phyloP scores from a whole-genome alignment of 345 rosid species.

The Eucalyptus grandis region DNA sequence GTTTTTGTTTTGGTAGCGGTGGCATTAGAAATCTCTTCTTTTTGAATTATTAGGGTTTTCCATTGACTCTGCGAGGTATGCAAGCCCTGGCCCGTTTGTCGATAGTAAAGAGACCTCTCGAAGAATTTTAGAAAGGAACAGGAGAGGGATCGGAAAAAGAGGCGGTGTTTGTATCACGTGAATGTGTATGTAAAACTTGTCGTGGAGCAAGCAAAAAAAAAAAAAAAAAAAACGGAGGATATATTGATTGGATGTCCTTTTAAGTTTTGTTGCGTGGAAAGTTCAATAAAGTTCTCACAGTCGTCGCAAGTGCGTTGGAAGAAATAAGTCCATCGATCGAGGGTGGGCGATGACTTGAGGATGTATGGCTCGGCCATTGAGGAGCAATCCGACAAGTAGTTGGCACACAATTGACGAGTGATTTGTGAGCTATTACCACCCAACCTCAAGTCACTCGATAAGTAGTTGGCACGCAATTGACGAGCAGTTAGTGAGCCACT shows the following conservation, averaged over 20 bases:
- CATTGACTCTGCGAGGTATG: background rate
- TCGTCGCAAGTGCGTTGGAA: background rate
- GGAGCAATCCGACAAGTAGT: background rate
- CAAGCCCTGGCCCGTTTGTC: background rate
- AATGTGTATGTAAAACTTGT: background rate
- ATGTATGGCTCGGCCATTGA: background rate
- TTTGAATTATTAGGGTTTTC: background rate
- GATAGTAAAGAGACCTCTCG: background rate
- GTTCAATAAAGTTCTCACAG: background rate
- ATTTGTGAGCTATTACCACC: fast-evolving
- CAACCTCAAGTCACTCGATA: too few species aligned
- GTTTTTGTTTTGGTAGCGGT: background rate
- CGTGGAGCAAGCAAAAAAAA: background rate
- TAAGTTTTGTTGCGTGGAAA: background rate
- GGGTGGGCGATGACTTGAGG: background rate
- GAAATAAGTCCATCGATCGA: background rate
- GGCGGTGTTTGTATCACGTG: background rate
- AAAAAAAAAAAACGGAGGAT: background rate
- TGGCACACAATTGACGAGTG: background rate
- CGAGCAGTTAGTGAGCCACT: too few species aligned
- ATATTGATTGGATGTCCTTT: too few species aligned
- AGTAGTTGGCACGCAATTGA: too few species aligned
- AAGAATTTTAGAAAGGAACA: background rate
- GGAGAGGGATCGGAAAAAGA: background rate
- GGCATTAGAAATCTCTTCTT: background rate